Evolutionary conservation across 495 filamentous ascomycete species (phyloP).

Genomic region (Neurospora sp.): DNA sequence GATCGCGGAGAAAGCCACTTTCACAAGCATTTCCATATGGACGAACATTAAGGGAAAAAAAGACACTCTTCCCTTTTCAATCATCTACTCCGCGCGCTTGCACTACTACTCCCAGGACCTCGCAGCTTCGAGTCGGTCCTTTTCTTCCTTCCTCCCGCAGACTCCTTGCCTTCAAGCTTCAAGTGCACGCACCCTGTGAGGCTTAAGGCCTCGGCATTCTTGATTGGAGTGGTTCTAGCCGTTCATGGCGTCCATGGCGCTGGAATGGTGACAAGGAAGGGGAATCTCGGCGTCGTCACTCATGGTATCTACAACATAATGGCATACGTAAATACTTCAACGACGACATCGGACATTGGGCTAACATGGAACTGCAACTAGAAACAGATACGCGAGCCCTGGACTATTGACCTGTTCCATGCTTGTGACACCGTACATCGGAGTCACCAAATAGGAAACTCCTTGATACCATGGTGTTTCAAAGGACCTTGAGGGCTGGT

Average conservation of each 20-base stretch:
- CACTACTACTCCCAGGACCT: conserved; percentile 9
- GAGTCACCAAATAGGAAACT: background rate
- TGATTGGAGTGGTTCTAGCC: background rate
- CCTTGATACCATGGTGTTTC: too few species aligned
- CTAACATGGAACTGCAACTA: background rate
- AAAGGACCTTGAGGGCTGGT: background rate
- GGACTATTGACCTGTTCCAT: background rate
- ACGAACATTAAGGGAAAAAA: background rate
- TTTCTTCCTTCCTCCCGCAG: conserved; percentile 1
- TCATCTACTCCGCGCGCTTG: conserved; percentile 11
- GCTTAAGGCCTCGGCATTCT: background rate
- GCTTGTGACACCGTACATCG: background rate
- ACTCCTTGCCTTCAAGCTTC: background rate
- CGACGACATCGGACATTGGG: background rate
- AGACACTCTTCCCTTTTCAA: background rate
- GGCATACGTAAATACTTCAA: background rate
- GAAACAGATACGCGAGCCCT: background rate
- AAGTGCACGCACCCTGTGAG: background rate
- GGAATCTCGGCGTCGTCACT: background rate
- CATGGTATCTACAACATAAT: background rate
- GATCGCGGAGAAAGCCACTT: background rate
- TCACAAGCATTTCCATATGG: background rate
- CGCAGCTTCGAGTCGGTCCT: conserved; percentile 18
- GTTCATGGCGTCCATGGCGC: background rate
- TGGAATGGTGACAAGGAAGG: background rate